Conservation (phyloP, 768 basidiomycete species). For the Brasilioporus rufonigricans region DNA sequence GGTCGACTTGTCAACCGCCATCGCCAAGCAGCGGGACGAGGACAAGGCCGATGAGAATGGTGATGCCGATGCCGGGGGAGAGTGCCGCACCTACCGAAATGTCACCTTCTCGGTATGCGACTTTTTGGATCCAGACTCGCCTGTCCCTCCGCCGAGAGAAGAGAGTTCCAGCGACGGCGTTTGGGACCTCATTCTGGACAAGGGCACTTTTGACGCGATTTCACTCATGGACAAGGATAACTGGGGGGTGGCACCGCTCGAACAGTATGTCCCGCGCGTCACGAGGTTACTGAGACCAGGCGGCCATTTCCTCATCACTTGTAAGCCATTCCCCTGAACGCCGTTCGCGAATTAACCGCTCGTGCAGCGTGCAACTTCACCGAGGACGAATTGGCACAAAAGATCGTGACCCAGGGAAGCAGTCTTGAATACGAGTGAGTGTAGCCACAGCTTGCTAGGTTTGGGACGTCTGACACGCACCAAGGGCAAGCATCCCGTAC, state of each 20-base stretch:
- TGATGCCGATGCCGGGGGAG: too few species aligned
- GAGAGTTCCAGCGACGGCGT: conserved; percentile 8
- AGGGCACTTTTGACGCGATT: conserved; percentile 89
- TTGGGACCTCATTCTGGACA: conserved; percentile 82
- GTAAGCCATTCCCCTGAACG: conserved; percentile 40
- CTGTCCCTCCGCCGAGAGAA: conserved; percentile 17
- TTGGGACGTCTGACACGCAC: not conserved
- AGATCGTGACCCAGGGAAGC: conserved; percentile 47
- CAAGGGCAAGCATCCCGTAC: conserved; percentile 71
- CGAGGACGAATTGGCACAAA: conserved; percentile 62
- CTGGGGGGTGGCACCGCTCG: conserved; percentile 49
- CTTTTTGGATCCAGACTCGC: conserved; percentile 59
- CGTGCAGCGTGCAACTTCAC: conserved; percentile 79
- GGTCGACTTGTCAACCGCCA: conserved; percentile 56
- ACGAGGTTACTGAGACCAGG: conserved; percentile 58
- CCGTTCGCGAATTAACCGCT: not conserved
- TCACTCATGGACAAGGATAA: conserved; percentile 63
- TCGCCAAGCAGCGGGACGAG: conserved; percentile 45
- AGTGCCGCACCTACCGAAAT: not conserved
- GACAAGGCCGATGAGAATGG: not conserved
- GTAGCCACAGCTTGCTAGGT: not conserved
- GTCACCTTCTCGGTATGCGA: conserved; percentile 61
- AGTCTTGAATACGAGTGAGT: conserved; percentile 65
- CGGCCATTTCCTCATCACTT: conserved; percentile 76
- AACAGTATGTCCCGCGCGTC: conserved; percentile 60